Evolutionary conservation across 192 early-diverging fungal genomes (phyloP).

Genomic region (Dissophora ornata): DNA sequence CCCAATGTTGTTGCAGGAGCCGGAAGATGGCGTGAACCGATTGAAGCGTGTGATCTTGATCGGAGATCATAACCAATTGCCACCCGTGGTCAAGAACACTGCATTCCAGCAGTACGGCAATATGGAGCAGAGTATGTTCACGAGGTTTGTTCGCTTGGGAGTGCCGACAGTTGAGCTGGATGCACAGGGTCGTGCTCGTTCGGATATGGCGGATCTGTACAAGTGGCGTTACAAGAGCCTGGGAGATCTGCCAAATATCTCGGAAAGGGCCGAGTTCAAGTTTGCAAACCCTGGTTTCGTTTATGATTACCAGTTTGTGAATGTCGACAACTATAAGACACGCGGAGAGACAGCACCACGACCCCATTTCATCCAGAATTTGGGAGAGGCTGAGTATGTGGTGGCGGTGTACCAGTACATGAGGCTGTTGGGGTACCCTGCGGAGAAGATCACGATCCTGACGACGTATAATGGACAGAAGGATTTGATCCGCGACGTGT

Average conservation of each 20-base stretch:
- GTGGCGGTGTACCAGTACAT: constrained; percentile 97
- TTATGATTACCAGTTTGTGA: constrained; percentile 89
- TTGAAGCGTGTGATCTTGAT: constrained; percentile 94
- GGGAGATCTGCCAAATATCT: constrained; percentile 71
- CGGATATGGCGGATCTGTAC: constrained; percentile 85
- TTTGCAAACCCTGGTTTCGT: constrained; percentile 87
- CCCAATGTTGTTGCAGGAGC: constrained; percentile 86
- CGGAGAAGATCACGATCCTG: constrained; percentile 89
- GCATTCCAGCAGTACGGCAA: constrained; percentile 88
- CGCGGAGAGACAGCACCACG: constrained; percentile 90
- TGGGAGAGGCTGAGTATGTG: constrained; percentile 97
- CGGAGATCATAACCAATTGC: constrained; percentile 97
- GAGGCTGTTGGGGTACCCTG: constrained; percentile 92
- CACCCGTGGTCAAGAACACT: constrained; percentile 92
- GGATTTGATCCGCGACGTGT: constrained; percentile 90
- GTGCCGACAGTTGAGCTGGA: constrained; percentile 94
- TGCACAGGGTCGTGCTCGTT: constrained; percentile 86
- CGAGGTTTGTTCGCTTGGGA: constrained; percentile 90
- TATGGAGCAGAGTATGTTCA: constrained; percentile 96
- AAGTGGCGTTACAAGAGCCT: constrained; percentile 85
- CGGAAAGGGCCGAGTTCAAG: constrained; percentile 62
- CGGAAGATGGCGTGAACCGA: constrained; percentile 69
- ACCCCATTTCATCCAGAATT: constrained; percentile 92
- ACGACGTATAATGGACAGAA: constrained; percentile 99
- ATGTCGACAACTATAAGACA: constrained; percentile 82